A percentile compares a stretch with the other conserved stretches of the same genome.
phyloP scores from a whole-genome alignment of 2,329 filamentous ascomycete species.

The Alternaria sp. region DNA sequence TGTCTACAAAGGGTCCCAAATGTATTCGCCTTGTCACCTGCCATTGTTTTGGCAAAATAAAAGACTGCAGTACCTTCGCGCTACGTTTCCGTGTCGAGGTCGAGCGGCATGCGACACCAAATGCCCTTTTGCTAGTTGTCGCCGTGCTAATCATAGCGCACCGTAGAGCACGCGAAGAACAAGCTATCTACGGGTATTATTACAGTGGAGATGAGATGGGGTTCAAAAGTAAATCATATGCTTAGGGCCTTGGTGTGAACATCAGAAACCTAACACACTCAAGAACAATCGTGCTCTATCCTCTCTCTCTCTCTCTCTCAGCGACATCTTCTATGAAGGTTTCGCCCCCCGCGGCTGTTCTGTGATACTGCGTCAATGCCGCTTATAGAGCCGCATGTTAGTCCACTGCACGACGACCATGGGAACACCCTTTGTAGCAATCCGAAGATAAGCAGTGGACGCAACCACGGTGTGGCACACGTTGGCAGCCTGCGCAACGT shows the following conservation, averaged over 20 bases:
- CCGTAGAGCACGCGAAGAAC: conserved; percentile 16
- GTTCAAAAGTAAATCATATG: conserved; percentile 4
- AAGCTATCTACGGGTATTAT: conserved; percentile 11
- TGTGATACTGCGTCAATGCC: conserved; percentile 5
- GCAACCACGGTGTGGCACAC: neutral
- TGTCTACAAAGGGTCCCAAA: neutral
- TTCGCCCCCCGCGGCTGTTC: conserved; percentile 6
- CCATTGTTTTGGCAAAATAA: conserved; percentile 4
- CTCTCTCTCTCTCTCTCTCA: neutral
- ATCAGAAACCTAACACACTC: neutral
- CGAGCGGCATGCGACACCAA: neutral
- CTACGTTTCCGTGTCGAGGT: conserved; percentile 8
- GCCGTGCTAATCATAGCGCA: conserved; percentile 10
- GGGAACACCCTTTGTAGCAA: neutral
- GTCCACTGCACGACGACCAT: neutral
- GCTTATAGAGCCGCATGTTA: conserved; percentile 13
- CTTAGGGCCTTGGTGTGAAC: conserved; percentile 8
- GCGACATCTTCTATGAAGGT: neutral
- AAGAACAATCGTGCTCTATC: neutral
- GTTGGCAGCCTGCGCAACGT: conserved; percentile 11
- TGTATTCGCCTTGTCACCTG: neutral
- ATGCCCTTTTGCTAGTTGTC: conserved; percentile 3
- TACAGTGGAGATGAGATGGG: conserved; percentile 7
- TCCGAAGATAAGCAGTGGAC: neutral
- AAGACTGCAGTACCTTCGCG: neutral